Evolutionary conservation across 2,329 filamentous ascomycete genomes (phyloP), one percentile per base, ranked within the genome.

Genomic region (Botrytis aclada): DNA sequence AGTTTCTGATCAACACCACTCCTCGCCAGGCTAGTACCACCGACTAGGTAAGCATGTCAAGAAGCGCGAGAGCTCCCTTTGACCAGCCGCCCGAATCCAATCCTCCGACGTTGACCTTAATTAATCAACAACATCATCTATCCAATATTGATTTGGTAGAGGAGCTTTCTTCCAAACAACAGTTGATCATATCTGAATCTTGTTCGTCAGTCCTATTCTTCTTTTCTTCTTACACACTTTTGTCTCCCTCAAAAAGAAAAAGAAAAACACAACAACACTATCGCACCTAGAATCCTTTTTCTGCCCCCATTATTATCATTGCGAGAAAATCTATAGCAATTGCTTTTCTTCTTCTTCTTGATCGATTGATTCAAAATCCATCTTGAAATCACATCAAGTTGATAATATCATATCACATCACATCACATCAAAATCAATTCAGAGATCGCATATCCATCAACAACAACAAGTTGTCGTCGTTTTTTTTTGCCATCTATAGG

Each of bases 151-250:
- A 39, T 45, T 69, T 51, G 70, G 51, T 47, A 47, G 54, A 61
- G 54, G 45, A 54, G 43, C 18, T 66, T 56, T 43, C 32, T 71
- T 34, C 43, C 32, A 43, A 45, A 63, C 39, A 47, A 69, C 65
- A 71, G 62, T 54, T 58, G 51, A 51, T 69, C 73, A 70, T 62
- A 70, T 45, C 67, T 71, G 43, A 77, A 79, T 78, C 77, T 77
- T 80, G 80, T 81, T 81, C 78, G 80, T 81, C 77, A 70, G 78
- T 77, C 75, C 79, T 75, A 69, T 76, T 63, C 71, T 76, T 76
- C 41, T 72, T 34, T 58, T 58, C 56, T 64, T 56, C 45, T 54
- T 70, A 56, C 34, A 78, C 73, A 78, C 73, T 69, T 70, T 73
- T 18, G 51, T 56, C 69, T 74, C 78, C 78, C 78, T 76, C 39